phyloP scores from a whole-genome alignment of 805 yeast genomes.

The Candida succiphila region DNA sequence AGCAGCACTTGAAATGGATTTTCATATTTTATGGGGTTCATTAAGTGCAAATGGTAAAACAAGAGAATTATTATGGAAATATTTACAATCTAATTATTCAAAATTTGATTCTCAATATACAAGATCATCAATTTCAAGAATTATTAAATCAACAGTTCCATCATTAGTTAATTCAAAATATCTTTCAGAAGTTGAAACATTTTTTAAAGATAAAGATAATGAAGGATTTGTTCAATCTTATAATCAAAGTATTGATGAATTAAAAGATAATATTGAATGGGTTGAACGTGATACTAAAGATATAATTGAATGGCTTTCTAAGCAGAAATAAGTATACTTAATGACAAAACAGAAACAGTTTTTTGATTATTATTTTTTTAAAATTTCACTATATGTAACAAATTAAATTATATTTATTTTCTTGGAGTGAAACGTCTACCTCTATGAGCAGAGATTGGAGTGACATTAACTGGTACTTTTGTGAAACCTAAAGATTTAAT shows the following conservation, averaged over 20 bases:
- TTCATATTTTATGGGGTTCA: slow-evolving; percentile 37
- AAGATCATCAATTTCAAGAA: slow-evolving; percentile 22
- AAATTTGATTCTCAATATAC: slow-evolving; percentile 30
- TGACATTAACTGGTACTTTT: slow-evolving; percentile 77
- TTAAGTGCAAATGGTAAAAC: slow-evolving; percentile 35
- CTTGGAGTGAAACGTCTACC: slow-evolving; percentile 80
- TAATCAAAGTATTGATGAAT: slow-evolving; percentile 47
- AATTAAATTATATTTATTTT: slow-evolving; percentile 43
- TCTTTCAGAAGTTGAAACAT: slow-evolving; percentile 30
- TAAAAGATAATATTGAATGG: slow-evolving; percentile 47
- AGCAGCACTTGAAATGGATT: slow-evolving; percentile 47
- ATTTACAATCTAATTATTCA: slow-evolving; percentile 37
- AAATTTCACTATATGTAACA: background rate
- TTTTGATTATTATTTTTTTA: background rate
- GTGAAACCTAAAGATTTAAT: slow-evolving; percentile 91
- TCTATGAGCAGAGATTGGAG: slow-evolving; percentile 83
- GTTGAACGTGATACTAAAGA: slow-evolving; percentile 35
- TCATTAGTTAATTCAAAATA: slow-evolving; percentile 28
- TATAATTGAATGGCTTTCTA: slow-evolving; percentile 35
- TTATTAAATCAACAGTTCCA: slow-evolving; percentile 24
- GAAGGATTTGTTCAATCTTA: slow-evolving; percentile 51
- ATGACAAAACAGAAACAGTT: background rate
- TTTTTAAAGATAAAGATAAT: slow-evolving; percentile 39
- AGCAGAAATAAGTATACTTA: background rate
- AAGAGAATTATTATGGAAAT: slow-evolving; percentile 37